These are phyloP conservation scores for Hortaea werneckii DNA, from an alignment of 2,329 filamentous ascomycete species.

Conservation along the genomic window DNA sequence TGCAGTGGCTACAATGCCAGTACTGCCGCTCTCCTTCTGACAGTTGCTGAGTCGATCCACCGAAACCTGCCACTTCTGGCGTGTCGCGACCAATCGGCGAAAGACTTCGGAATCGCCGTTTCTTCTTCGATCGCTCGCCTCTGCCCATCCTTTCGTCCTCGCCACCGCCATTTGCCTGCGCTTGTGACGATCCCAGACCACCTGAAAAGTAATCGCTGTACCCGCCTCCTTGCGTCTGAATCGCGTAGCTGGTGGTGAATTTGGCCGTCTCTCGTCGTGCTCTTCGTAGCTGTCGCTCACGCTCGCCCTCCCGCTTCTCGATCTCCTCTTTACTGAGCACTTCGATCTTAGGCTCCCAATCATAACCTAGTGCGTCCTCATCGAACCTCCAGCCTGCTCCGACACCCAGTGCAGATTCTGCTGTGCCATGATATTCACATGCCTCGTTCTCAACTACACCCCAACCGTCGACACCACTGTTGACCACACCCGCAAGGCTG, in stretches of 20 bases:
- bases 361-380: conserved; percentile 64
- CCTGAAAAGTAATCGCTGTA: conserved; percentile 48
- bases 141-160: conserved; percentile 77
- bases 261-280: conserved; percentile 82
- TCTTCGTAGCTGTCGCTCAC: conserved; percentile 80
- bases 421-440: conserved; percentile 46
- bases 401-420: conserved; percentile 36
- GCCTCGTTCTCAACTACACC: conserved; percentile 83
- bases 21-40: conserved; percentile 64
- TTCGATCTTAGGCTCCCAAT: conserved; percentile 44
- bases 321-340: conserved; percentile 87
- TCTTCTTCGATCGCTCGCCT: conserved; percentile 90
- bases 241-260: conserved; percentile 40
- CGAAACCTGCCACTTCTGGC: conserved; percentile 61
- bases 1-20: conserved; percentile 85
- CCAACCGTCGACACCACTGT: conserved; percentile 56
- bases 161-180: conserved; percentile 29
- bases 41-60: conserved; percentile 53
- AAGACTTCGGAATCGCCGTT: conserved; percentile 79
- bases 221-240: conserved; percentile 39
- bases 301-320: conserved; percentile 88
- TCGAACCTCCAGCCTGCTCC: conserved; percentile 95
- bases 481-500: conserved; percentile 54
- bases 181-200: conserved; percentile 19
- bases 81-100: conserved; percentile 77